These are phyloP conservation scores for Simmondsia chinensis DNA, from an alignment of 148 eudicot species.

Conservation along the genomic window DNA sequence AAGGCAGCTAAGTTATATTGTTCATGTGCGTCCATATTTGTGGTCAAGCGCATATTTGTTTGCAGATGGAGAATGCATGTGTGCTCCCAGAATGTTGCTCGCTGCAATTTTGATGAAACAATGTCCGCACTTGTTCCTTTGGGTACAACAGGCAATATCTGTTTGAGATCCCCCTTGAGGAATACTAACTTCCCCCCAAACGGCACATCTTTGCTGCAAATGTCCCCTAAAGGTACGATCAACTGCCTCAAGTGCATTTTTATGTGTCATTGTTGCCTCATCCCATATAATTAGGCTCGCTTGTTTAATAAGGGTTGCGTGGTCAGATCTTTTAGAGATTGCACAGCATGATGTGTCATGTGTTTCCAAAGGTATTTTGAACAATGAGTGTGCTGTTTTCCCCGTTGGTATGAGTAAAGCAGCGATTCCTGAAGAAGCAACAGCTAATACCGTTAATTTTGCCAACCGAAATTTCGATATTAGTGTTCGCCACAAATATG, in stretches of 20 bases:
- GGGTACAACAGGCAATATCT: neutral
- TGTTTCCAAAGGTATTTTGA: too few relatives aligned
- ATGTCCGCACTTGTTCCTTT: neutral
- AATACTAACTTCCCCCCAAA: conserved; percentile 1
- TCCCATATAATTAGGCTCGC: conserved; percentile 3
- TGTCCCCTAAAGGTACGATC: neutral
- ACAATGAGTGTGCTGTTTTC: too few relatives aligned
- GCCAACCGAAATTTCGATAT: neutral
- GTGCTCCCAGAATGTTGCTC: neutral
- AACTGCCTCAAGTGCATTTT: neutral
- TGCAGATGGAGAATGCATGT: neutral
- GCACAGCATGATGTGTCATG: neutral
- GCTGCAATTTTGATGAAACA: neutral
- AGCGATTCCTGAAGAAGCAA: conserved; percentile 4
- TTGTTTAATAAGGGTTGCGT: neutral
- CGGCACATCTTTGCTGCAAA: neutral
- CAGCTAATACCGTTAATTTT: neutral
- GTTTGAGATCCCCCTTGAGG: conserved; percentile 1
- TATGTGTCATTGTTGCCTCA: conserved; percentile 1
- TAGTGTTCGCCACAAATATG: neutral
- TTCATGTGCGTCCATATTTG: neutral
- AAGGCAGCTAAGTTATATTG: neutral
- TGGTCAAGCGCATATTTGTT: neutral
- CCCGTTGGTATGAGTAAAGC: neutral
- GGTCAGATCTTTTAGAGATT: neutral